Evolutionary conservation across 2,329 filamentous ascomycete species (phyloP), one percentile per base, ranked within the genome.

Genomic region (Hortaea sp.): DNA sequence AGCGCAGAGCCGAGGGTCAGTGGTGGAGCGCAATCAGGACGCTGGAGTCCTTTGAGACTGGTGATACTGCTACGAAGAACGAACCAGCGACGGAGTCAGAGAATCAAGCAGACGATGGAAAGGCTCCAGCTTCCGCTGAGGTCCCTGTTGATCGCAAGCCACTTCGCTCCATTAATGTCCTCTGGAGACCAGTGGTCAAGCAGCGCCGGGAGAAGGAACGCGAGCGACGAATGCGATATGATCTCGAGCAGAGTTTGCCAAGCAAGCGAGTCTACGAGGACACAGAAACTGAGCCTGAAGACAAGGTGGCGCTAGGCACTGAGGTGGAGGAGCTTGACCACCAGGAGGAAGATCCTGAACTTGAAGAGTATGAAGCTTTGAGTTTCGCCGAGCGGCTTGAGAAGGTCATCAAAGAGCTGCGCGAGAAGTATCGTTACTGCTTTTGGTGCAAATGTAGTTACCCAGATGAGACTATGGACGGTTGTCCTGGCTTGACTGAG

Each of bases 391-490:
- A 94, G 57, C 78, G 79, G 53, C 67, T 97, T 51, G 68, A 71
- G 6, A 78, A 72, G 55, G 65, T 94, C 10, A 75, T 95, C 7
- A 63, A 69, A 12, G 81, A 85, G 65, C 65, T 98, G 45, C 77
- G 92, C 34, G 71, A 79, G 42, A 76, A 77, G 59, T 79, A 88
- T 59, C 67, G 74, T 39, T 98, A 98, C 63, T 98, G 92, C 69
- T 95, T 95, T 63, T 98, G 89, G 85, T 98, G 92, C 68, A 97
- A 95, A 64, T 84, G 77, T 65, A 72, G 72, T 44, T 98, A 95
- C 63, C 77, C 81, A 0, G 81, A 88, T 59, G 70, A 69, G 32
- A 66, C 70, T 32, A 82, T 95, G 83, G 87, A 92, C 9, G 89
- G 86, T 0, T 98, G 92, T 71, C 90, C 92, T 0, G 92, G 92